phyloP scores from a whole-genome alignment of 768 basidiomycete species.

The Suillus decipiens region DNA sequence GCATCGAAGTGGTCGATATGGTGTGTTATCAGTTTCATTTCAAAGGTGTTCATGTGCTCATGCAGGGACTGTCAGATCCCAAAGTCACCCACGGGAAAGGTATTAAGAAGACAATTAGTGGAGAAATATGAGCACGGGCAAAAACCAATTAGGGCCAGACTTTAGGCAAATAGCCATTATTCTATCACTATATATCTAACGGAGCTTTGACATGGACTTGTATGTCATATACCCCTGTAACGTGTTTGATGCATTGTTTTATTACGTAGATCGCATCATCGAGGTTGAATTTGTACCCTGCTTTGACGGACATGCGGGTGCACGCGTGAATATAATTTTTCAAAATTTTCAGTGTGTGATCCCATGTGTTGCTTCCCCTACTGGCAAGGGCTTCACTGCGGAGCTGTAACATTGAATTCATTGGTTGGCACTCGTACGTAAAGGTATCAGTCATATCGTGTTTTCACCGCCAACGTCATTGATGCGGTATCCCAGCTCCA shows the following conservation, averaged over 20 bases:
- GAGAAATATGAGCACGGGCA: constrained; percentile 50
- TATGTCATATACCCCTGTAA: background rate
- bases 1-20: constrained; percentile 63
- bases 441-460: too few species aligned
- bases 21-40: constrained; percentile 37
- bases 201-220: background rate
- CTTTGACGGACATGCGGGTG: too few species aligned
- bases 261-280: background rate
- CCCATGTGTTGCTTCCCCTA: too few species aligned
- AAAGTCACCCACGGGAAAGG: constrained; percentile 75
- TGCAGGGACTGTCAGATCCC: constrained; percentile 51
- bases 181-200: background rate
- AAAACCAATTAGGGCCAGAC: constrained; percentile 23
- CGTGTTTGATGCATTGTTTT: background rate
- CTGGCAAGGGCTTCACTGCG: too few species aligned
- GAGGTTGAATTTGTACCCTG: background rate
- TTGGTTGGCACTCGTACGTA: too few species aligned
- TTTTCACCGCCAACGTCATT: too few species aligned
- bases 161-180: constrained; percentile 20
- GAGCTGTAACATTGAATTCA: too few species aligned
- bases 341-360: background rate
- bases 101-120: constrained; percentile 59
- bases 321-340: background rate
- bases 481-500: too few species aligned
- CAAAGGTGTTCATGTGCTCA: constrained; percentile 1